These are phyloP conservation scores for Aspergillus fumigatus DNA, from an alignment of 2,329 filamentous ascomycete genomes.

Conservation along the genomic window DNA sequence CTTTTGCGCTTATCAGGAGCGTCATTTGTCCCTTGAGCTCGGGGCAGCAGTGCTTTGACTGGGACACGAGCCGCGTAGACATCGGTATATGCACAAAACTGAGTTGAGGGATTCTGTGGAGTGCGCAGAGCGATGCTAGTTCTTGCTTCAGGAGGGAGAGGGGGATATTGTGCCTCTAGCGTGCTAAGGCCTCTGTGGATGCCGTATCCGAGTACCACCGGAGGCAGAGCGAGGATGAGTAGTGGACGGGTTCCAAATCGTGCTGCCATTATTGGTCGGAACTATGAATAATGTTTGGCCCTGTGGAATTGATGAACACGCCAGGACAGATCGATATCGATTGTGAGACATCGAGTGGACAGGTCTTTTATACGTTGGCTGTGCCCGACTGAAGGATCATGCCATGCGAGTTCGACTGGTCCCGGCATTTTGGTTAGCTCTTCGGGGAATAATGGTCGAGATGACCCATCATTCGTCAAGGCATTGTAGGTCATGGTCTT, in stretches of 20 bases:
- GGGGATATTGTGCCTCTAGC: conserved; percentile 25
- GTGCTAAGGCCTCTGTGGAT: conserved; percentile 17
- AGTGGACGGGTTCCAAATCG: conserved; percentile 5
- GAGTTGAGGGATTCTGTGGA: conserved; percentile 11
- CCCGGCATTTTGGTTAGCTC: not conserved
- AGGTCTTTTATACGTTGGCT: not conserved
- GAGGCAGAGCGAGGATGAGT: conserved; percentile 10
- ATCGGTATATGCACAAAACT: conserved; percentile 22
- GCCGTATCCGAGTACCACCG: conserved; percentile 14
- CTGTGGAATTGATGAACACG: not conserved
- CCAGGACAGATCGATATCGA: not conserved
- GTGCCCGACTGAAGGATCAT: not conserved
- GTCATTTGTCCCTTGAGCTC: not conserved
- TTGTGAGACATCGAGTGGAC: not conserved
- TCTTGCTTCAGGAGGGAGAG: conserved; percentile 9
- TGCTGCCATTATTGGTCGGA: not conserved
- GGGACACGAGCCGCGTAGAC: conserved; percentile 22
- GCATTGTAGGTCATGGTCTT: not conserved
- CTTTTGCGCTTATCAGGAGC: not conserved
- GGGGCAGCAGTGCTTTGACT: conserved; percentile 10
- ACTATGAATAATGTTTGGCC: not conserved
- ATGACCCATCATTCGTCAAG: too few species aligned
- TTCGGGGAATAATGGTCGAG: too few species aligned
- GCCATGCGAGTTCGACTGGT: not conserved
- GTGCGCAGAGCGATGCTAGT: conserved; percentile 17